Evolutionary conservation across 2,329 filamentous ascomycete species (phyloP).

Genomic region (Scedosporium aurantiacum): DNA sequence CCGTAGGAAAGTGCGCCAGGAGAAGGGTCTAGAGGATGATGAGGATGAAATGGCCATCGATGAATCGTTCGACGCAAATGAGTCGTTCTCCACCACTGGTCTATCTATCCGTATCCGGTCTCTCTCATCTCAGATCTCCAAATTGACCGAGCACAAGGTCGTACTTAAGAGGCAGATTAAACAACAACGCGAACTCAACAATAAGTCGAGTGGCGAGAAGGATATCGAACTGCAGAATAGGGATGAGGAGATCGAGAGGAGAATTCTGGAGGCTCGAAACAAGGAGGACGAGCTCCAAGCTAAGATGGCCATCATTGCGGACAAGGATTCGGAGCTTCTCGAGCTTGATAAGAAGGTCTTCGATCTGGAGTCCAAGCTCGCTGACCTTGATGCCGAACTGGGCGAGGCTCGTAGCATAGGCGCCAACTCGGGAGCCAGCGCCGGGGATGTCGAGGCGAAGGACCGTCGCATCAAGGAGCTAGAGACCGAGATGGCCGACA

Average conservation of each 20-base stretch:
- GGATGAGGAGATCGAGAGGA: constrained; percentile 42
- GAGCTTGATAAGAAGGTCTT: constrained; percentile 7
- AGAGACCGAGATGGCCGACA: constrained; percentile 9
- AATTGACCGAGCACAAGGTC: constrained; percentile 74
- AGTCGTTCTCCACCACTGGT: constrained; percentile 60
- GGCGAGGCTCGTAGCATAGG: not conserved
- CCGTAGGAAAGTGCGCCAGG: constrained; percentile 37
- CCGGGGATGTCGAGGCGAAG: constrained; percentile 9
- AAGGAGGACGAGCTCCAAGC: constrained; percentile 30
- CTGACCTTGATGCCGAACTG: constrained; percentile 2
- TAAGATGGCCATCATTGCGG: constrained; percentile 18
- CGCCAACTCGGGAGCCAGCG: not conserved
- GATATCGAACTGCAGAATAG: constrained; percentile 52
- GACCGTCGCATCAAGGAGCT: constrained; percentile 10
- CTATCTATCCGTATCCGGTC: constrained; percentile 72
- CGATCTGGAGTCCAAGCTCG: not conserved
- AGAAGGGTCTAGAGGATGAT: constrained; percentile 48
- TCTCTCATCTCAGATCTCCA: constrained; percentile 65
- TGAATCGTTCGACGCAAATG: constrained; percentile 44
- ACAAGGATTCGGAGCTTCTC: constrained; percentile 35
- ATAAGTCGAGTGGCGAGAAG: constrained; percentile 65
- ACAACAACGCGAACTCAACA: constrained; percentile 88
- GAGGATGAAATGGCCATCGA: constrained; percentile 53
- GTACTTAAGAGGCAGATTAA: constrained; percentile 88
- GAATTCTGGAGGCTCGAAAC: constrained; percentile 24